A percentile compares a stretch with the other conserved stretches of the same genome.
Conservation (phyloP, 2,329 filamentous ascomycete species). For the Beauveria brongniartii region DNA sequence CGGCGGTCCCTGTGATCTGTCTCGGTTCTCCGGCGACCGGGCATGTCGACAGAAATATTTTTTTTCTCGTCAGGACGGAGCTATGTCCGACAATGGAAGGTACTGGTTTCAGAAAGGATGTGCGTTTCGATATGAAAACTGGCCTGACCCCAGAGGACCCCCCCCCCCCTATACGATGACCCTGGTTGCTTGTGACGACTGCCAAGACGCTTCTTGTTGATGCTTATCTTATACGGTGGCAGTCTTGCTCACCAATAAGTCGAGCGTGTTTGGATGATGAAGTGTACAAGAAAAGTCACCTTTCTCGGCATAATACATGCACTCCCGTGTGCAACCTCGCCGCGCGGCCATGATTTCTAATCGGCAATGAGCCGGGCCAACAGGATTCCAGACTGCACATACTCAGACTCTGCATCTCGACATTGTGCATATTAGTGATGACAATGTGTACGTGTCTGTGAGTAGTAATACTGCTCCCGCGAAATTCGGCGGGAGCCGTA, state of each 20-base stretch:
- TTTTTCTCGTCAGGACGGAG: too few species aligned
- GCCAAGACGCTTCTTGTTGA: slow-evolving; percentile 35
- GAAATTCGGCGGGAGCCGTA: neutral
- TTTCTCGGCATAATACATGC: slow-evolving; percentile 10
- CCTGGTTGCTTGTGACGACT: slow-evolving; percentile 25
- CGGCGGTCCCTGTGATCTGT: slow-evolving; percentile 33
- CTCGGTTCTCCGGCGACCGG: slow-evolving; percentile 29
- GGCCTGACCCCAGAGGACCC: slow-evolving; percentile 35
- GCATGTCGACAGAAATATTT: slow-evolving; percentile 20
- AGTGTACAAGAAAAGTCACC: slow-evolving; percentile 19
- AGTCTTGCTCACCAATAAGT: slow-evolving; percentile 27
- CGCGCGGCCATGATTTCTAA: slow-evolving; percentile 21
- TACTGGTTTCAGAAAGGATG: slow-evolving; percentile 29
- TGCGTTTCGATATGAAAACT: slow-evolving; percentile 35
- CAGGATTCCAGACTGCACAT: slow-evolving; percentile 30
- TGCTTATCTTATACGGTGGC: slow-evolving; percentile 39
- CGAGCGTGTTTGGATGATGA: slow-evolving; percentile 22
- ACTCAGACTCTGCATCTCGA: slow-evolving; percentile 30
- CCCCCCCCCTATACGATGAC: slow-evolving; percentile 22
- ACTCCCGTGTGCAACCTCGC: slow-evolving; percentile 19
- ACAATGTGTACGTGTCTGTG: neutral
- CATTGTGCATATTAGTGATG: slow-evolving; percentile 19
- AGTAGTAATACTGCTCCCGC: neutral
- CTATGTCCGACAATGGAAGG: too few species aligned
- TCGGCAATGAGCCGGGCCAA: slow-evolving; percentile 12